Evolutionary conservation across 257 asterid genomes (phyloP), one percentile per base, ranked within the genome.

Genomic region (Pogostemon cablin): DNA sequence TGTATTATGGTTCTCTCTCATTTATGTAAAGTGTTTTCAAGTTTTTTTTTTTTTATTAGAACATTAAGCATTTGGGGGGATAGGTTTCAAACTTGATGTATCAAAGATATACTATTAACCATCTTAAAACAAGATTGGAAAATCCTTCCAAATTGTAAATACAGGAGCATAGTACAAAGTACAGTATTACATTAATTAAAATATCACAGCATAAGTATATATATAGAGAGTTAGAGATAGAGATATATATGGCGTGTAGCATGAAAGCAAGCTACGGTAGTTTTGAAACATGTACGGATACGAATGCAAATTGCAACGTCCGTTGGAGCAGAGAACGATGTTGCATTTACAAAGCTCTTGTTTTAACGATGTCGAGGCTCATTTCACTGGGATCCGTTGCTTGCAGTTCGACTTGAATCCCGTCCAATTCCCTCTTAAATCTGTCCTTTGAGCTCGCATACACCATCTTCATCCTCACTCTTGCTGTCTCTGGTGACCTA

Each of bases 341-440:
- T 8, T 8, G 68, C 6, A 3, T 42, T 43, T 32, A 65, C 46
- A 32, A 3, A 46, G 93, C 95, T n/a, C 96, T 87, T 3, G 71
- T 76, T 74, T 91, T 91, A 10, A 89, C 68, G 73, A 88, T 84
- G 88, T 91, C 95, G 6, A 87, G 62, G 80, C 96, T 91, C 98
- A 91, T 87, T 77, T 91, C 96, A 74, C 96, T 91, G 11, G 96
- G 95, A 71, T 91, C 96, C 0, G 96, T 89, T 54, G 93, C 93
- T 72, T 89, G 97, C 37, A 89, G 78, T 53, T 91, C 97, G 63
- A 87, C 87, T 74, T 89, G 97, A 64, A 87, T 88, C 32, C 97
- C 96, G 38, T 91, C 95, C 65, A 88, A 72, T 82, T 91, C 92
- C 77, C 92, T 87, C 95, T 91, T 91, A 79, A 88, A 88, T 78